phyloP scores from a whole-genome alignment of 2,329 filamentous ascomycete genomes.

The Penicillium sumatraense region DNA sequence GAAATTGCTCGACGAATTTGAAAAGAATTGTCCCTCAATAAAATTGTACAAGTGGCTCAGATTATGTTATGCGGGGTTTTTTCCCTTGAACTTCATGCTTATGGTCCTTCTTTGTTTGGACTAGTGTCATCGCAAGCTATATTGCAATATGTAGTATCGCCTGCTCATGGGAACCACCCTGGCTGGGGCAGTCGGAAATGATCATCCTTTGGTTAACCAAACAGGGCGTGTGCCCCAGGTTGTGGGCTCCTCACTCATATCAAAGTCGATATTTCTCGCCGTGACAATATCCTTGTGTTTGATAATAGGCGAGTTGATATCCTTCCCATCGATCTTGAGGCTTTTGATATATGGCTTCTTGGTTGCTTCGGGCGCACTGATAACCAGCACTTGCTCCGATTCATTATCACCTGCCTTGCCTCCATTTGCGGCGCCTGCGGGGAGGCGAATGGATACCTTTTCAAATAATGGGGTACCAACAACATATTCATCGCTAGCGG shows the following conservation, averaged over 20 bases:
- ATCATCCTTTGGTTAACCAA: background rate
- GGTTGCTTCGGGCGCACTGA: constrained; percentile 48
- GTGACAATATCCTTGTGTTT: constrained; percentile 47
- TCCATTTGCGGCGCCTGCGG: constrained; percentile 36
- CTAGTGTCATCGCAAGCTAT: background rate
- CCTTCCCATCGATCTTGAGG: constrained; percentile 47
- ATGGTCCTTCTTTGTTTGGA: background rate
- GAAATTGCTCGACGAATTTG: background rate
- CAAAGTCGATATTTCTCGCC: constrained; percentile 48
- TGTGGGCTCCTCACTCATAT: constrained; percentile 50
- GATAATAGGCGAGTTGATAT: constrained; percentile 40
- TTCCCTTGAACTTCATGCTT: background rate
- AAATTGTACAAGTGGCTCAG: background rate
- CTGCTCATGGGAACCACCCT: background rate
- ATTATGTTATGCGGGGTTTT: background rate
- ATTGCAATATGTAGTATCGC: background rate
- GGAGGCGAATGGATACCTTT: constrained; percentile 45
- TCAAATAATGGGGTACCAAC: constrained; percentile 55
- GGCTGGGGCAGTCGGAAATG: too few species aligned
- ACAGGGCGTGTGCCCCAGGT: constrained; percentile 32
- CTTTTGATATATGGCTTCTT: constrained; percentile 47
- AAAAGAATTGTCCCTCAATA: background rate
- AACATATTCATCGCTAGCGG: constrained; percentile 52
- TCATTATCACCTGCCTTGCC: constrained; percentile 23
- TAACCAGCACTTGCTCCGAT: constrained; percentile 36